Evolutionary conservation across 192 early-diverging fungal genomes (phyloP).

Genomic region (Oehlia diaphana): DNA sequence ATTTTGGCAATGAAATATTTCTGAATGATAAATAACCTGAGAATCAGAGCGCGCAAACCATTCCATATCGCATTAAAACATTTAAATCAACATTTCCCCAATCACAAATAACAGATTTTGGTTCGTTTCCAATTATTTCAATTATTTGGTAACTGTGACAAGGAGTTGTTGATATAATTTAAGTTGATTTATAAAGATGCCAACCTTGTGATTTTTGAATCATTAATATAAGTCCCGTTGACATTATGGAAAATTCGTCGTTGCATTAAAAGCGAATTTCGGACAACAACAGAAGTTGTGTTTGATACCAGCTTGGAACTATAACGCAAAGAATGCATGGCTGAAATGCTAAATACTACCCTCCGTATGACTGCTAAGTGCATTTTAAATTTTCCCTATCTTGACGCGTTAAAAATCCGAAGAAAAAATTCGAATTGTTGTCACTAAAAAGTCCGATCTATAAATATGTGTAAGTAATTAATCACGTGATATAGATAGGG

Average conservation of each 20-base stretch:
- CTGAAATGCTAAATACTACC: neutral
- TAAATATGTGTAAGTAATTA: too few relatives aligned
- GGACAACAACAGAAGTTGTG: neutral
- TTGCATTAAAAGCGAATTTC: neutral
- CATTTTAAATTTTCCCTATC: neutral
- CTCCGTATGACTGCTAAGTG: neutral
- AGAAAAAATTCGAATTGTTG: neutral
- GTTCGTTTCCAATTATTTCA: neutral
- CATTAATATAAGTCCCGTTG: neutral
- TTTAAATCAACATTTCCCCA: neutral
- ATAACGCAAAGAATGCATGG: neutral
- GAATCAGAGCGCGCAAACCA: neutral
- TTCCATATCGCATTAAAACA: conserved; percentile 1
- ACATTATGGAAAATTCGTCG: neutral
- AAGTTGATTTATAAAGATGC: neutral
- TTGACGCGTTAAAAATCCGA: neutral
- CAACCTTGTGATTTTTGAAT: neutral
- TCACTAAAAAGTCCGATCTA: too few relatives aligned
- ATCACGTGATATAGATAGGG: too few relatives aligned
- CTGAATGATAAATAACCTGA: conserved; percentile 14
- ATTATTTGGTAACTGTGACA: neutral
- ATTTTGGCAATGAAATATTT: conserved; percentile 8
- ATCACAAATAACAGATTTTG: neutral
- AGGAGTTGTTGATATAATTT: neutral
- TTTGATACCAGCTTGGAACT: neutral